Base-by-base conservation (phyloP, 228 moss, liverwort and hornwort genomes). In the Sphagnum magellanicum region DNA sequence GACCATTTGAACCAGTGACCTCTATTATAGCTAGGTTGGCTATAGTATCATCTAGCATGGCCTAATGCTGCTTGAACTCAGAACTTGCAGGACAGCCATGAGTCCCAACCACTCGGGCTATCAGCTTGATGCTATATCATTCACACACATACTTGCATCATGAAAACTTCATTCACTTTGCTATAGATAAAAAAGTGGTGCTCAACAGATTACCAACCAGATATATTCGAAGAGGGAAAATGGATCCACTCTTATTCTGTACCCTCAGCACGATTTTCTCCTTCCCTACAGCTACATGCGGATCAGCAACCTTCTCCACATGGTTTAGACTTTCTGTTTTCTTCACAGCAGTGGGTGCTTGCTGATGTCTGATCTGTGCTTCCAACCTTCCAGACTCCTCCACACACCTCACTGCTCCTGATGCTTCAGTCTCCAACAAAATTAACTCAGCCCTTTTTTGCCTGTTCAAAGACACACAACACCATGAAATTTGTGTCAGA, bases 261-360 rank as follows among this genome's bases (percentile, higher is more conserved):
- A 86, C 73, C 73, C 71, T 86, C 4, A 86, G 59, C 59, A 83
- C 6, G 59, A 83, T 71, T 68, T 86, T 86, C 51, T 71, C 71
- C 72, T 68, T 86, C 48, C 48, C 71, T 8, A 64, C 52, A 58
- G 47, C 49, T 32, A 32, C 32, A 70, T 68, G 79, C 73, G 58
- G 60, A 72, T 47, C 71, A 32, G 64, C 64, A 46, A 63, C 0
- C 52, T 71, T 58, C 63, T 5, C 16, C 6, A 53, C 59, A 65
- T 69, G 62, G 12, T 59, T 71, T 10, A 53, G 60, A 50, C 8
- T 46, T 32, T 32, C 32, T 1, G 71, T 63, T 52, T 66, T 46
- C 46, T 63, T 76, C 51, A 58, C 50, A 16, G 57, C 64, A 55
- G 52, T 10, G 13, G 68, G 46, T 17, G 59, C 52, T 60, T 71